These are phyloP conservation scores for Grosmannia clavigera DNA, from an alignment of 2,329 filamentous ascomycete genomes.

Conservation along the genomic window DNA sequence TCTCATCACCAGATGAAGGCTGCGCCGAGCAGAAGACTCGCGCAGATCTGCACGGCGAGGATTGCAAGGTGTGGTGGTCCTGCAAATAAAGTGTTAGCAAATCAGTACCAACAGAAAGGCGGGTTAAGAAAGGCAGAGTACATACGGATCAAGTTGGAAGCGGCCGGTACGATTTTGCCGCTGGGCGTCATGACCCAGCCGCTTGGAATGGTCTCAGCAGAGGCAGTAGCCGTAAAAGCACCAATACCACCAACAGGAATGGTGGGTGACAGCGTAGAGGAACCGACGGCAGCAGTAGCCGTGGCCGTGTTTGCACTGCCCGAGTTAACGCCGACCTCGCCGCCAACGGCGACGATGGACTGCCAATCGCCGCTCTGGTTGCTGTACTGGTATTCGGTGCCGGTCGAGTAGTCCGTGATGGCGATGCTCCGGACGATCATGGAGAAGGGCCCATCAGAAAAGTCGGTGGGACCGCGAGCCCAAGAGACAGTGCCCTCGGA, in stretches of 20 bases:
- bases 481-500: slow-evolving; percentile 72
- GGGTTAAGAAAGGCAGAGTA: neutral
- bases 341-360: slow-evolving; percentile 72
- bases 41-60: slow-evolving; percentile 34
- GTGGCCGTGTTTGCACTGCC: slow-evolving; percentile 42
- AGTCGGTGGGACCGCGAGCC: slow-evolving; percentile 80
- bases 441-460: slow-evolving; percentile 66
- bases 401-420: slow-evolving; percentile 87
- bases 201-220: slow-evolving; percentile 48
- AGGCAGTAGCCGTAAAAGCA: slow-evolving; percentile 36
- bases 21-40: slow-evolving; percentile 22
- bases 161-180: slow-evolving; percentile 67
- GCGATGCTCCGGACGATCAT: slow-evolving; percentile 71
- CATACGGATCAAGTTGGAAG: slow-evolving; percentile 45
- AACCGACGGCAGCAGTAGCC: slow-evolving; percentile 51
- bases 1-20: slow-evolving; percentile 2
- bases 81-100: slow-evolving; percentile 6
- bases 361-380: slow-evolving; percentile 67
- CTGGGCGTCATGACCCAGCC: slow-evolving; percentile 71
- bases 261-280: slow-evolving; percentile 47
- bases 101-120: neutral
- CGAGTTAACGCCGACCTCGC: slow-evolving; percentile 58
- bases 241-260: slow-evolving; percentile 61
- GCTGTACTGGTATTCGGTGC: slow-evolving; percentile 69
- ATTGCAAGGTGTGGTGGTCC: slow-evolving; percentile 30